Base-by-base conservation (phyloP, 1,139 yeast species). In the Pichia sp. region DNA sequence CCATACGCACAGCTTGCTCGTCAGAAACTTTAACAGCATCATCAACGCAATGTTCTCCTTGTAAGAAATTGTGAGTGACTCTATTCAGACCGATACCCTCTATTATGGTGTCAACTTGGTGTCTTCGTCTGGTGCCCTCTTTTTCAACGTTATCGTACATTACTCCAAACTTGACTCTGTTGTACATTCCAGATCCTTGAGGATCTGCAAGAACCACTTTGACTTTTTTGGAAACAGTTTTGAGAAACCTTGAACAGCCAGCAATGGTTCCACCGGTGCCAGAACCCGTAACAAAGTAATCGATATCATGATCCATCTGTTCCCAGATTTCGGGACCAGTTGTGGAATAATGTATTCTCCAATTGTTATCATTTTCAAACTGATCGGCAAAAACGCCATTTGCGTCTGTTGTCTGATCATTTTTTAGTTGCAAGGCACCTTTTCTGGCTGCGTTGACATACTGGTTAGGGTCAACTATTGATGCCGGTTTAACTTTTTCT, bases 71-170 rank as follows among this genome's bases (percentile, higher is more conserved):
- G 63, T 79, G 79, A 0, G 99, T 93, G 37, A 93, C 71, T 58
- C 99, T 73, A 63, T 89, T 93, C 52, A 93, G 71, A 0, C 99
- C 99, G 43, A 93, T 86, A 0, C 99, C 99, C 68, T 93, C 99
- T 2, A 93, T 85, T 2, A 91, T 68, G 0, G 98, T 93, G 67
- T 93, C 99, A 1, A 93, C 98, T 68, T 93, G 99, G 66, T 93
- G 98, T 60, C 99, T 75, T 64, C 98, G 77, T 60, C 98, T 75
- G 0, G 95, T 88, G 0, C 99, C 99, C 70, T 93, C 99, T 60
- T 78, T 83, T 67, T 93, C 99, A 18, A 83, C 91, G 2, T 74
- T 59, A 61, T 91, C 96, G 66, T 88, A 93, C 97, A 93, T 89
- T 6, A 93, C 98, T 1, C 97, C 97, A 63, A 72, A 83, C 62